A percentile compares a stretch with the other conserved stretches of the same genome.
phyloP scores from a whole-genome alignment of 805 yeast species.

The Yarrowia keelungensis region DNA sequence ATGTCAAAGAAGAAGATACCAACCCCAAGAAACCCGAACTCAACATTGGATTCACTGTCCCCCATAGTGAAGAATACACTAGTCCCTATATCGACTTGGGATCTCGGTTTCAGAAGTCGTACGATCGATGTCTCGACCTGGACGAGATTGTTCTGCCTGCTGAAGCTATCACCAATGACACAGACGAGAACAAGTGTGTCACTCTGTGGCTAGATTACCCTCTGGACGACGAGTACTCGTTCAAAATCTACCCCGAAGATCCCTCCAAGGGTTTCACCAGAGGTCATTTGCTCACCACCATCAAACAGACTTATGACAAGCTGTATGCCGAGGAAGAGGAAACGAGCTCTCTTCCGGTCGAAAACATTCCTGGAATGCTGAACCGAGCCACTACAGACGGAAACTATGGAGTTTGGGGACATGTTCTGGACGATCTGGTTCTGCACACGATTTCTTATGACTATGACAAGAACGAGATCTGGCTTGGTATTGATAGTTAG shows the following conservation, averaged over 20 bases:
- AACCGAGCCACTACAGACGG: conserved; percentile 29
- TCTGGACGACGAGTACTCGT: conserved; percentile 30
- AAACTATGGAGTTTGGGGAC: conserved; percentile 35
- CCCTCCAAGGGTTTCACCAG: conserved; percentile 20
- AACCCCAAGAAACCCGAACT: background rate
- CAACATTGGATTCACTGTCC: conserved; percentile 20
- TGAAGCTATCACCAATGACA: background rate
- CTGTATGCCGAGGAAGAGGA: conserved; percentile 30
- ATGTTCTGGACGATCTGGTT: conserved; percentile 31
- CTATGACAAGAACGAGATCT: conserved; percentile 3
- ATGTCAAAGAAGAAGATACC: background rate
- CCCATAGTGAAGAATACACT: conserved; percentile 2
- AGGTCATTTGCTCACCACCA: background rate
- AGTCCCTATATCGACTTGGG: conserved; percentile 19
- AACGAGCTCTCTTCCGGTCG: conserved; percentile 7
- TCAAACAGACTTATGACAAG: conserved; percentile 23
- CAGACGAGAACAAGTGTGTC: conserved; percentile 5
- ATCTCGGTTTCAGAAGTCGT: background rate
- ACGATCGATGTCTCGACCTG: background rate
- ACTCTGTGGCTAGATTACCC: conserved; percentile 34
- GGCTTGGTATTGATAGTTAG: conserved; percentile 36
- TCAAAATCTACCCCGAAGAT: conserved; percentile 30
- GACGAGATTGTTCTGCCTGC: conserved; percentile 13
- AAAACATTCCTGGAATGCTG: conserved; percentile 30
- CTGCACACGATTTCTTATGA: conserved; percentile 26